A percentile compares a stretch with the other conserved stretches of the same genome.
Evolutionary conservation across 1,284 basidiomycete genomes (phyloP).

Genomic region (Stygiomarasmius scandens): DNA sequence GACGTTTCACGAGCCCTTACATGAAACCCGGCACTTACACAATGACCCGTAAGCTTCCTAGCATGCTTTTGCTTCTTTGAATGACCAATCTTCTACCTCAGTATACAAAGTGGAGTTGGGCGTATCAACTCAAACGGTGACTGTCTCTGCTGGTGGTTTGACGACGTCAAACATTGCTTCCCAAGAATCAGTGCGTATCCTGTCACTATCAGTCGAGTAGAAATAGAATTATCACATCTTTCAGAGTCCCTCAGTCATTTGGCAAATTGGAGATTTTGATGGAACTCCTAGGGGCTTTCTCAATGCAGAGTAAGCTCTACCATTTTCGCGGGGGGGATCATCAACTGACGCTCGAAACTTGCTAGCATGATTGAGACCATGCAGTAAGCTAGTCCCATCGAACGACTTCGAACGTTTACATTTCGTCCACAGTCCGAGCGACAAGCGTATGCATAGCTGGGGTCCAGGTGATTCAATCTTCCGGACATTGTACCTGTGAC

Average conservation of each 20-base stretch:
- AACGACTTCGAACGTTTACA: neutral
- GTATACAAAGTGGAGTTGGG: slow-evolving; percentile 42
- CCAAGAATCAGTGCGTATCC: slow-evolving; percentile 28
- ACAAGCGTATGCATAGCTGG: slow-evolving; percentile 38
- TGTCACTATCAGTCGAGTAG: no score
- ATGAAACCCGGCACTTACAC: slow-evolving; percentile 49
- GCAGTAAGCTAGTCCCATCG: slow-evolving; percentile 31
- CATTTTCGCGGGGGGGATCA: neutral
- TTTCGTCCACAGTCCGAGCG: slow-evolving; percentile 31
- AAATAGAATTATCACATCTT: no score
- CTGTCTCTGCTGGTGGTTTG: slow-evolving; percentile 33
- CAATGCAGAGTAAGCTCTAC: slow-evolving; percentile 37
- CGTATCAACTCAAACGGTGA: slow-evolving; percentile 33
- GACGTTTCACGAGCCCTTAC: slow-evolving; percentile 37
- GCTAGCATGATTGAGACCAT: slow-evolving; percentile 41
- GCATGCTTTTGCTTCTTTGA: neutral
- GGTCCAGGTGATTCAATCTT: slow-evolving; percentile 30
- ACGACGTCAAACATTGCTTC: slow-evolving; percentile 36
- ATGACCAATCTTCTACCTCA: slow-evolving; percentile 7
- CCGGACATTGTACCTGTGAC: no score
- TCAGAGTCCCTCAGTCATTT: slow-evolving; percentile 34
- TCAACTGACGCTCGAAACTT: neutral
- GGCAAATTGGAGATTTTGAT: slow-evolving; percentile 44
- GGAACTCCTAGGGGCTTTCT: slow-evolving; percentile 43
- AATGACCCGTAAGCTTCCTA: slow-evolving; percentile 36